Percentiles rank a stretch among this genome's conserved stretches.
These are phyloP conservation scores for Santalum album DNA, from an alignment of 164 flowering plant genomes.

Conservation along the genomic window DNA sequence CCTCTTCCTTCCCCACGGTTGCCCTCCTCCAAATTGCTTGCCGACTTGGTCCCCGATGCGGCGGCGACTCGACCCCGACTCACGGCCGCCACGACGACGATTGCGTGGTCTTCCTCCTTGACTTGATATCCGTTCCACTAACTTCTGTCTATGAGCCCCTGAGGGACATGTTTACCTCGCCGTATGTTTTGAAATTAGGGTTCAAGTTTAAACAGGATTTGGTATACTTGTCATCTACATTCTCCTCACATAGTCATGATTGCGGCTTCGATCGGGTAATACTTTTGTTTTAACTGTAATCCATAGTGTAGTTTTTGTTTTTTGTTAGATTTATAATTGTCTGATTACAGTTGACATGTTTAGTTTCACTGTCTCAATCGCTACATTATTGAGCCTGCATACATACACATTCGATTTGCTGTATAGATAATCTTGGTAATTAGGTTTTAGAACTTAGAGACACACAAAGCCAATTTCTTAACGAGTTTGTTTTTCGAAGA, in stretches of 20 bases:
- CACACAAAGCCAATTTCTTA: too few relatives aligned
- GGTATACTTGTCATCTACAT: conserved; percentile 66
- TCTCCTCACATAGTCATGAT: conserved; percentile 46
- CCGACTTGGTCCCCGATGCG: conserved; percentile 20
- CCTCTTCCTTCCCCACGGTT: conserved; percentile 53
- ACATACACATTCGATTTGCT: too few relatives aligned
- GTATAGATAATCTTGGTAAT: too few relatives aligned
- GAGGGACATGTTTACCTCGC: conserved; percentile 49
- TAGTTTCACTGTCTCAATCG: too few relatives aligned
- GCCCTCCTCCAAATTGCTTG: conserved; percentile 86
- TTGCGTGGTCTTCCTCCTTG: conserved; percentile 52
- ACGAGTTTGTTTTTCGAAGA: too few relatives aligned
- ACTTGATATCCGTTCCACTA: conserved; percentile 39
- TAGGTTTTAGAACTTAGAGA: too few relatives aligned
- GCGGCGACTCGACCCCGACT: conserved; percentile 7
- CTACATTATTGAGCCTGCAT: too few relatives aligned
- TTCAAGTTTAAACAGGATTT: conserved; percentile 87
- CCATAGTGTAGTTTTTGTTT: too few relatives aligned
- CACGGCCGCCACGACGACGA: conserved; percentile 17
- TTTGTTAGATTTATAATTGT: too few relatives aligned
- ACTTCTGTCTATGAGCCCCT: conserved; percentile 45
- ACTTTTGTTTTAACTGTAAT: too few relatives aligned
- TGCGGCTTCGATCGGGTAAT: conserved; percentile 67
- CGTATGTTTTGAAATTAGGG: conserved; percentile 65
- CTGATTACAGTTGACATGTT: too few relatives aligned